Percentiles rank a stretch among this genome's conserved stretches.
phyloP scores from a whole-genome alignment of 371 early-diverging fungal species.

The Mortierella sp. region DNA sequence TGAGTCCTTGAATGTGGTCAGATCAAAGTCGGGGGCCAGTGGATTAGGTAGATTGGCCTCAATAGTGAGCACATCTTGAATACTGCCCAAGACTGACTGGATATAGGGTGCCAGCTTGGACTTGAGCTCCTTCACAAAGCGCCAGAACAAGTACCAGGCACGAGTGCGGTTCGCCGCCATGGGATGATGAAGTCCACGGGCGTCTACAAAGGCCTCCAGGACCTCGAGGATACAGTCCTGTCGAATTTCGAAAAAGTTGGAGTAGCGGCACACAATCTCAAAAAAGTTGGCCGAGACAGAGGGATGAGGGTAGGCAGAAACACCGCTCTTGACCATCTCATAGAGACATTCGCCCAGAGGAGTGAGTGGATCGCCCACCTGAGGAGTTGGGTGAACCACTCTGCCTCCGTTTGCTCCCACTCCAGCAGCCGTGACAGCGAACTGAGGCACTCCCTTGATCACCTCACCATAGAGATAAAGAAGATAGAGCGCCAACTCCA shows the following conservation, averaged over 20 bases:
- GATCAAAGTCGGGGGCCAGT: conserved; percentile 39
- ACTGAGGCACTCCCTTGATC: conserved; percentile 67
- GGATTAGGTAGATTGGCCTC: conserved; percentile 68
- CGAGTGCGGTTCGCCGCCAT: conserved; percentile 77
- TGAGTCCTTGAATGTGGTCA: conserved; percentile 59
- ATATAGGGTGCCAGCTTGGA: conserved; percentile 70
- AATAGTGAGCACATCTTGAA: conserved; percentile 79
- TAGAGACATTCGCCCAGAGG: conserved; percentile 79
- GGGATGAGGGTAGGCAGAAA: conserved; percentile 84
- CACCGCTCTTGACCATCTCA: conserved; percentile 74
- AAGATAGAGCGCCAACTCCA: conserved; percentile 84
- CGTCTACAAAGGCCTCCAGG: conserved; percentile 80
- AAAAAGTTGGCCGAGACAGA: conserved; percentile 80
- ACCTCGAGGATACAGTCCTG: conserved; percentile 77
- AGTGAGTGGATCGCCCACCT: conserved; percentile 55
- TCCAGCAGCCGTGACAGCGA: conserved; percentile 53
- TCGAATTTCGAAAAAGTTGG: conserved; percentile 77
- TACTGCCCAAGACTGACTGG: conserved; percentile 71
- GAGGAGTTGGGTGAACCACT: conserved; percentile 35
- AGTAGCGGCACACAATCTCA: conserved; percentile 81
- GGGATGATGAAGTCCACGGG: conserved; percentile 83
- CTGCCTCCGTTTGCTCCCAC: conserved; percentile 54
- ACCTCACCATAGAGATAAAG: conserved; percentile 83
- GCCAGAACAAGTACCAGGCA: conserved; percentile 90
- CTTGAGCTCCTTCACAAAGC: conserved; percentile 84